Base-by-base conservation (phyloP, 2,329 filamentous ascomycete species). In the Cercospora janseana region DNA sequence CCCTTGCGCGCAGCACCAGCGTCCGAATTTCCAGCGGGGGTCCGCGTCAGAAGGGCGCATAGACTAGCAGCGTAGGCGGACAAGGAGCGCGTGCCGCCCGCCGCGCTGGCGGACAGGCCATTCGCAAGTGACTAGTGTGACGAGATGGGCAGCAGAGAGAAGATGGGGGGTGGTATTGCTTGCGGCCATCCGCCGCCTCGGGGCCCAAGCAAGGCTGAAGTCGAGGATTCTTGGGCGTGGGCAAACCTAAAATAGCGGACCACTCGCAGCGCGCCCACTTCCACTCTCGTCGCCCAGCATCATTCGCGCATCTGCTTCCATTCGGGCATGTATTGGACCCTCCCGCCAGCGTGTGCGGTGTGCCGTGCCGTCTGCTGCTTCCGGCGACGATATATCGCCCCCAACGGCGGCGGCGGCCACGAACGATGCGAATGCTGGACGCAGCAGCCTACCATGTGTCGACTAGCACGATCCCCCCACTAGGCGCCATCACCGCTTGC, bases 1-100 rank as follows among this genome's bases (percentile, higher is more conserved):
- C 52, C 56, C 56, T 56, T 58, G 56, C 56, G 46, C 37, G 46
- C 24, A 21, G 21, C 20, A 41, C 41, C 49, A 31, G 40, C 37
- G 50, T 38, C 38, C 37, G 40, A 44, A 40, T 34, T 35, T 38
- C 27, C 44, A 34, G 35, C 43, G 45, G 34, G 29, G 29, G 18
- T 40, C 27, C 38, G 48, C 43, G 42, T 49, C 43, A 52, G 16
- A 18, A 27, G 32, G 43, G 15, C 23, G 43, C 21, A 37, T 37
- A 9, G 15, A 16, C 31, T 46, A 35, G 29, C 31, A 37, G 29
- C 15, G 23, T 16, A 20, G 8, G 12, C 9, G 9, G 20, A 12
- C 42, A 16, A 15, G 21, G 32, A 20, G 34, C 31, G 31, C 31
- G 28, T 51, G 18, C 44, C 21, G 23, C 31, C 24, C 32, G 34